These are phyloP conservation scores for Ceratobasidium sp. DNA, from an alignment of 1,284 basidiomycete genomes.

Conservation along the genomic window DNA sequence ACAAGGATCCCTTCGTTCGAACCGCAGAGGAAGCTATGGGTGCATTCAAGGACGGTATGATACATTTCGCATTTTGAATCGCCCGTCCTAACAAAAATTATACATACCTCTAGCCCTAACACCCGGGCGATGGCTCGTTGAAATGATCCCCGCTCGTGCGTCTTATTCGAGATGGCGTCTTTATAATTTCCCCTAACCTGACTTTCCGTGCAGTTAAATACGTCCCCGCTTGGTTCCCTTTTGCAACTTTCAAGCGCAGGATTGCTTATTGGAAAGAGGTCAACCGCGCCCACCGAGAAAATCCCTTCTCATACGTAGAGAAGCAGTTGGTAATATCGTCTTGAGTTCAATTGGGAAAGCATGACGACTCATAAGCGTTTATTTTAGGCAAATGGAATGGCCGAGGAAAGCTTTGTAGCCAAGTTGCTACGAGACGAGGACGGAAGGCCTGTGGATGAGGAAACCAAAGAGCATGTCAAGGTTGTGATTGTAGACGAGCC, in stretches of 20 bases:
- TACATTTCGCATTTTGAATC: neutral
- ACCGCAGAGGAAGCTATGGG: constrained; percentile 3
- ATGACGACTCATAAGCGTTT: no score
- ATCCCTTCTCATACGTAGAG: neutral
- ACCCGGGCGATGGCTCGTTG: constrained; percentile 10
- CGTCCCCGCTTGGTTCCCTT: constrained; percentile 5
- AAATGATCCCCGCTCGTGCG: constrained; percentile 2
- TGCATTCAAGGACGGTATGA: neutral
- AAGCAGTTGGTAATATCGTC: neutral
- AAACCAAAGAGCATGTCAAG: constrained; percentile 1
- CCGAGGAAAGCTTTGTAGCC: constrained; percentile 5
- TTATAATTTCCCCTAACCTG: neutral
- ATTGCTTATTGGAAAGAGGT: neutral
- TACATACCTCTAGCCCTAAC: neutral
- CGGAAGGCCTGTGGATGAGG: neutral
- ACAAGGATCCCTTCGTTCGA: neutral
- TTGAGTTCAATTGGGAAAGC: neutral
- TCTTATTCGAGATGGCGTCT: neutral
- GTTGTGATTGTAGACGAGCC: neutral
- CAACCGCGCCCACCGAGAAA: neutral
- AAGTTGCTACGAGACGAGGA: constrained; percentile 19
- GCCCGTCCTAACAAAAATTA: neutral
- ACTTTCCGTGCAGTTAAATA: neutral
- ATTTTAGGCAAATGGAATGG: neutral
- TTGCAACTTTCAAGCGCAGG: neutral